phyloP scores from a whole-genome alignment of 805 yeast species.

The Suhomyces pyralidae region DNA sequence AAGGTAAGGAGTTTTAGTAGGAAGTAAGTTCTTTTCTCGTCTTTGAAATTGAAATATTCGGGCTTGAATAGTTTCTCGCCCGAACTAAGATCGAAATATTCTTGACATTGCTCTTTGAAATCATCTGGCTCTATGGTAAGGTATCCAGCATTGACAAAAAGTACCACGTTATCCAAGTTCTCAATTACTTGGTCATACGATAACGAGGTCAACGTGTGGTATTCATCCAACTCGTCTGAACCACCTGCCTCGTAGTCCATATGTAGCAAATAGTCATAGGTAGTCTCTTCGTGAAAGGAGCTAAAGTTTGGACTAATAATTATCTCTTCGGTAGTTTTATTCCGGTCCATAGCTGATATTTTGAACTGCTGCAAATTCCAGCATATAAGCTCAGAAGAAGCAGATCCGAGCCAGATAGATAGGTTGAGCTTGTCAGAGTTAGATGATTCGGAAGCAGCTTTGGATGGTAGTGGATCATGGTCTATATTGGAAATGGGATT shows the following conservation, averaged over 20 bases:
- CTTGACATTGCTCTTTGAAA: conserved; percentile 11
- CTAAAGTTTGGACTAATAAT: conserved; percentile 22
- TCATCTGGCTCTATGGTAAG: conserved; percentile 21
- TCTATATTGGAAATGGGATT: background rate
- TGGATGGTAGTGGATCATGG: background rate
- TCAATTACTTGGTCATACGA: background rate
- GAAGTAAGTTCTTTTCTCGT: conserved; percentile 12
- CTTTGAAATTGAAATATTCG: background rate
- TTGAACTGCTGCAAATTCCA: conserved; percentile 21
- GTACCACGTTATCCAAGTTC: conserved; percentile 15
- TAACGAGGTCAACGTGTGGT: background rate
- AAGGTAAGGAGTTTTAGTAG: conserved; percentile 19
- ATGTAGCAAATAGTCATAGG: conserved; percentile 12
- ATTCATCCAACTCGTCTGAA: background rate
- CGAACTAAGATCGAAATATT: conserved; percentile 14
- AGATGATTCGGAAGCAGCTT: background rate
- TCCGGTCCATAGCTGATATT: conserved; percentile 1
- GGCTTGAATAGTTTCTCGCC: background rate
- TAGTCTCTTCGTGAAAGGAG: conserved; percentile 21
- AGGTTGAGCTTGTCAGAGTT: conserved; percentile 10
- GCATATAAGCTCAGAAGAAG: conserved; percentile 23
- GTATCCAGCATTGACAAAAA: conserved; percentile 24
- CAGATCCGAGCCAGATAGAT: conserved; percentile 22
- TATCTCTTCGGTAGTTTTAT: conserved; percentile 7
- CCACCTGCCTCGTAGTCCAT: background rate